Percentiles rank a stretch among this genome's conserved stretches.
Evolutionary conservation across 495 filamentous ascomycete species (phyloP).

Genomic region (Hypoxylon subgilvum): DNA sequence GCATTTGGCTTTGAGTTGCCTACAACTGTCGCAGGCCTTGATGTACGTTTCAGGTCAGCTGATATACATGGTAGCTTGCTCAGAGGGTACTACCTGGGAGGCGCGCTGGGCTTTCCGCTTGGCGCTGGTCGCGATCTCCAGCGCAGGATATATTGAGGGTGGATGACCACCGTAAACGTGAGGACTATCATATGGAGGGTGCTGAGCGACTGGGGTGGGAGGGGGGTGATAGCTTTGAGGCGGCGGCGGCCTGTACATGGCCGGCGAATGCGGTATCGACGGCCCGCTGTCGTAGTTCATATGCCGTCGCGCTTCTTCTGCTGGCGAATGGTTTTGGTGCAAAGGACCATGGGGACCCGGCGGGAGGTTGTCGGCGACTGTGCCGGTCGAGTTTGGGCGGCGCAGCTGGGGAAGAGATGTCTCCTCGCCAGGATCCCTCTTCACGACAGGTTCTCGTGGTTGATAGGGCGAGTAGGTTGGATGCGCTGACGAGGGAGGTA

Average conservation of each 20-base stretch:
- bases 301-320: slow-evolving; percentile 52
- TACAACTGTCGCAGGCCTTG: slow-evolving; percentile 73
- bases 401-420: slow-evolving; percentile 51
- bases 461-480: slow-evolving; percentile 48
- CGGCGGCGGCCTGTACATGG: slow-evolving; percentile 47
- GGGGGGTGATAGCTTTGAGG: slow-evolving; percentile 51
- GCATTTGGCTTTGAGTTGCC: slow-evolving; percentile 73
- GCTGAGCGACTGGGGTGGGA: slow-evolving; percentile 48
- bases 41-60: slow-evolving; percentile 35
- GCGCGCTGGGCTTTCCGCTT: slow-evolving; percentile 60
- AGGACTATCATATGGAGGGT: slow-evolving; percentile 51
- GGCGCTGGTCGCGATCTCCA: slow-evolving; percentile 54
- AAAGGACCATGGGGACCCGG: slow-evolving; percentile 45
- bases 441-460: slow-evolving; percentile 54
- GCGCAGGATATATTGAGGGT: slow-evolving; percentile 43
- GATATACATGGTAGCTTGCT: background rate
- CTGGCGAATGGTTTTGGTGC: slow-evolving; percentile 37
- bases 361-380: slow-evolving; percentile 45
- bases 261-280: slow-evolving; percentile 47
- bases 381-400: slow-evolving; percentile 52
- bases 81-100: slow-evolving; percentile 50
- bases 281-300: slow-evolving; percentile 54
- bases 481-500: slow-evolving; percentile 53
- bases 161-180: slow-evolving; percentile 41
- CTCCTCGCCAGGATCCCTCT: slow-evolving; percentile 58